These are phyloP conservation scores for Plasmodium vivax DNA, from an alignment of 169 alveolate genomes.

Conservation along the genomic window DNA sequence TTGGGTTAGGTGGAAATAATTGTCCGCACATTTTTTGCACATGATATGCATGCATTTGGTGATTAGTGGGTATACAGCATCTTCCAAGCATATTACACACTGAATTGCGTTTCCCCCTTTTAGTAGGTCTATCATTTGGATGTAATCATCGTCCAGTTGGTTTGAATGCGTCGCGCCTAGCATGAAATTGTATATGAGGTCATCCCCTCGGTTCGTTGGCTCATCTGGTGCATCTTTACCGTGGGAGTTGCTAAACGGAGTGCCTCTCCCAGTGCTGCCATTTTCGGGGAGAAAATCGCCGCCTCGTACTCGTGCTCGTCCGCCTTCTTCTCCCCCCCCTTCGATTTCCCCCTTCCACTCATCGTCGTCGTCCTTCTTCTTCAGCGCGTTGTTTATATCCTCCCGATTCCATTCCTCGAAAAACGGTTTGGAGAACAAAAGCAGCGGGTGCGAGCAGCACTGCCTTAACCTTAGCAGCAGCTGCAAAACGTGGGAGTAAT, in stretches of 20 bases:
- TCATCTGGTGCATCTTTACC: background rate
- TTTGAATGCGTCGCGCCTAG: constrained; percentile 40
- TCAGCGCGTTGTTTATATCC: constrained; percentile 5
- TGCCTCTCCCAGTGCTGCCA: background rate
- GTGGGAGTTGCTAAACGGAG: background rate
- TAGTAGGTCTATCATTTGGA: constrained; percentile 27
- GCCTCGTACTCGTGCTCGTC: background rate
- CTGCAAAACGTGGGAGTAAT: constrained; percentile 86
- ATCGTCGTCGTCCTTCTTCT: background rate
- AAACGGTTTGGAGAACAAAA: constrained; percentile 69
- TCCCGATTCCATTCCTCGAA: constrained; percentile 69
- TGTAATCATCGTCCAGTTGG: constrained; percentile 16
- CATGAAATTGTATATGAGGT: constrained; percentile 51
- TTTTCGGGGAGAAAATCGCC: background rate
- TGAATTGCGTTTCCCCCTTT: constrained; percentile 48
- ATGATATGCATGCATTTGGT: constrained; percentile 70
- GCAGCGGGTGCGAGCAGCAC: constrained; percentile 87
- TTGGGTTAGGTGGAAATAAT: constrained; percentile 67
- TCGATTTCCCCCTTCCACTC: background rate
- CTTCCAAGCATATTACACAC: constrained; percentile 68
- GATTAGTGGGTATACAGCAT: constrained; percentile 42
- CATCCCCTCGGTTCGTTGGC: background rate
- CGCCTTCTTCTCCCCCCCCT: no score
- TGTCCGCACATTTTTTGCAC: constrained; percentile 73
- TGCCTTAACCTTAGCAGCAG: constrained; percentile 86